Base-by-base conservation (phyloP, 768 basidiomycete species). In the Trametes punicea region DNA sequence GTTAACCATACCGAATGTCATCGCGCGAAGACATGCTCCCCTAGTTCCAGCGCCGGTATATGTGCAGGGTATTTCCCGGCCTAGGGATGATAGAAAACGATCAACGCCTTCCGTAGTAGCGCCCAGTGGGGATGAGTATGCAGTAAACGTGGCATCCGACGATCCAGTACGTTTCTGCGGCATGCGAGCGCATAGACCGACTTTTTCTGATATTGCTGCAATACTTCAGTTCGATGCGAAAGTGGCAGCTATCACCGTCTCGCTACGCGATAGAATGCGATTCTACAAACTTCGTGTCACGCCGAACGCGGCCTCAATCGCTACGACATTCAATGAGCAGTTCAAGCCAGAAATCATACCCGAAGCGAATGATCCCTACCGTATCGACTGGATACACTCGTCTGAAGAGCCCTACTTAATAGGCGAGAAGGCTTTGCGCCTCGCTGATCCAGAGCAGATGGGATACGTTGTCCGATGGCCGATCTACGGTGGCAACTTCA, bases 311-410 rank as follows among this genome's bases (percentile, higher is more conserved):
- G 81, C 81, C 6, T 76, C 74, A 46, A 85, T 89, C 40, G 89
- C 88, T 0, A 81, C 85, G 5, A 83, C 81, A 10, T 93, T 88
- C 70, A 97, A 96, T 66, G 83, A 83, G 56, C 85, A 86, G 57
- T 90, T 93, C 69, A 82, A 83, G 66, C 88, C 92, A 2, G 91
- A 95, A 66, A 81, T 81, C n/a, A 91, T 98, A 33, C 79, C 84
- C 6, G 91, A 93, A 59, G 78, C 82, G 46, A 92, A 92, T 63
- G 95, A 96, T 66, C 84, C 87, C 10, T 89, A 83, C 67, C 76
- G 82, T 40, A 78, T 92, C 9, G 89, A 95, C 46, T 98, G 95
- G 95, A 85, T 93, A 26, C 70, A 75, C 1, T 62, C 71, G 4
- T 71, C 76, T 15, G 67, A 71, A 13, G 78, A 83, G 25, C 80